Base-by-base conservation (phyloP, 2,329 filamentous ascomycete species). In the Penicillium occitanis region DNA sequence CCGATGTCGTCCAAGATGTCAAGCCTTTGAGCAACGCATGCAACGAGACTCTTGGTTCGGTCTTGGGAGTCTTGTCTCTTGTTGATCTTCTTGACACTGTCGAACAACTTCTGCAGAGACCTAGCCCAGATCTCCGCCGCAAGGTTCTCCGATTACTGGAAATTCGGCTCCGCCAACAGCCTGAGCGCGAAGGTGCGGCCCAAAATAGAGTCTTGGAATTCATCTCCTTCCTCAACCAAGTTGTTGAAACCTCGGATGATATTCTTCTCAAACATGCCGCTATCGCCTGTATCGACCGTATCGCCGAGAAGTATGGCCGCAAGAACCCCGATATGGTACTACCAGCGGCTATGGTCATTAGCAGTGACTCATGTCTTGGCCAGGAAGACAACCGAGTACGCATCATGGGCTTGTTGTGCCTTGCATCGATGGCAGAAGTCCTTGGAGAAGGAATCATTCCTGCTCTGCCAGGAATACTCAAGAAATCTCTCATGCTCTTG, bases 251-350 rank as follows among this genome's bases (percentile, higher is more conserved):
- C 60, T 90, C 91, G 6, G 82, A 85, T 37, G 89, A 95, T 70
- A 86, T 90, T 63, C 84, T 88, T 33, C 90, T 95, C 76, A 93
- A 94, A 79, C 90, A 93, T 72, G 92, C 91, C 11, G 91, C 93
- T 0, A 89, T 99, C 68, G 88, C 89, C 42, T 98, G 94, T 72
- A 90, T 98, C 53, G 93, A 97, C 79, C 91, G 92, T 77, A 96
- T 99, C 69, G 87, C 91, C 2, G 93, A 97, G 79, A 94, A 94
- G 76, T 98, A 97, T 76, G 96, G 95, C 70, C 96, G 95, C 82
- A 96, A 93, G 76, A 91, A 97, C 73, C 84, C 90, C 1, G 87
- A 90, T 70, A 89, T 88, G 53, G 90, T 97, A 53, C 84, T 90
- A 30, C 86, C 86, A 4, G 90, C 93, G 5, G 92, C 93, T 4